These are phyloP conservation scores for Tolypocladium ophioglossoides DNA, from an alignment of 2,329 filamentous ascomycete species.

Conservation along the genomic window DNA sequence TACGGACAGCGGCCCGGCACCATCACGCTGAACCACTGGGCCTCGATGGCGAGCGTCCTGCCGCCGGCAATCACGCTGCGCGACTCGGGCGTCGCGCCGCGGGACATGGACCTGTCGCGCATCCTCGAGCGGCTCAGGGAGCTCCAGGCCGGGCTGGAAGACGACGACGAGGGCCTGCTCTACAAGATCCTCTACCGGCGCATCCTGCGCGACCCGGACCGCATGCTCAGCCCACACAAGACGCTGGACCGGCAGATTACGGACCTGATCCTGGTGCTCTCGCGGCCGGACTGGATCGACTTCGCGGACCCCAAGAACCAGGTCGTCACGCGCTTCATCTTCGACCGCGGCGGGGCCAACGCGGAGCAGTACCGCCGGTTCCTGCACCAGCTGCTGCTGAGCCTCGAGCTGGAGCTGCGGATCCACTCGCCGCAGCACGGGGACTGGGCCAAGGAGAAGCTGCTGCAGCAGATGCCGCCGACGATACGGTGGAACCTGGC, in stretches of 20 bases:
- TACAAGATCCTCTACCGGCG: conserved; percentile 56
- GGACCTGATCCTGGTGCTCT: conserved; percentile 59
- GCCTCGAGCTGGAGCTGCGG: conserved; percentile 59
- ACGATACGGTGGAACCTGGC: conserved; percentile 64
- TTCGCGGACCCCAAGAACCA: conserved; percentile 61
- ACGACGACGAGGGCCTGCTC: conserved; percentile 46
- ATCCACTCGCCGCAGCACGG: conserved; percentile 53
- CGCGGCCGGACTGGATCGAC: conserved; percentile 62
- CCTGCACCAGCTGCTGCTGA: conserved; percentile 67
- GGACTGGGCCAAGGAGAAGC: conserved; percentile 53
- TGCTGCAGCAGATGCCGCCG: conserved; percentile 55
- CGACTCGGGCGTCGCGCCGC: conserved; percentile 47
- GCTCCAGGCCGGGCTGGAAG: conserved; percentile 44
- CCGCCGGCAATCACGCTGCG: conserved; percentile 46
- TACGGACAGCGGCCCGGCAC: conserved; percentile 59
- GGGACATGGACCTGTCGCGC: conserved; percentile 45
- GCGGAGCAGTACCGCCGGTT: conserved; percentile 51
- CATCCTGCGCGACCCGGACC: conserved; percentile 58
- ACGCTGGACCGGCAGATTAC: conserved; percentile 61
- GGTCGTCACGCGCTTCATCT: conserved; percentile 63
- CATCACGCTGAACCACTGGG: conserved; percentile 62
- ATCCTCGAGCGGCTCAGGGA: conserved; percentile 51
- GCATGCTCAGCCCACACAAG: conserved; percentile 47
- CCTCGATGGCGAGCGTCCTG: conserved; percentile 44
- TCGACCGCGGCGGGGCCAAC: conserved; percentile 46